Evolutionary conservation across 2,329 filamentous ascomycete genomes (phyloP), one percentile per base, ranked within the genome.

Genomic region (Lachnellula arida): DNA sequence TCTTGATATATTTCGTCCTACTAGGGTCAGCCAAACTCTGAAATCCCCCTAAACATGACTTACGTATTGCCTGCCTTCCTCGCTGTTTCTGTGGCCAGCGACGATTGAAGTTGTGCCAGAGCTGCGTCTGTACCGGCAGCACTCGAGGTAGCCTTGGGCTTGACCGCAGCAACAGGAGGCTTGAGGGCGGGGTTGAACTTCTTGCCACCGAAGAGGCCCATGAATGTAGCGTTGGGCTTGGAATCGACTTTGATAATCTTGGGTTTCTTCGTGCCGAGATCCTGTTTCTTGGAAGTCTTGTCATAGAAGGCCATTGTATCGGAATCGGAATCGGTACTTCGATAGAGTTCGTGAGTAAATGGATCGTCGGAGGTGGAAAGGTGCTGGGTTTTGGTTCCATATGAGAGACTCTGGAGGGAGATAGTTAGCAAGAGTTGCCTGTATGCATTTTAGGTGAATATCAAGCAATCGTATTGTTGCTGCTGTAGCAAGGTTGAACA

Each of bases 281-380:
- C 15, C 72, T 32, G 46, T 25, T 39, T 49, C n/a, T 51, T 54
- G 43, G 43, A 58, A 22, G 53, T n/a, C 58, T 60, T 62, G 11
- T 56, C 25, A 37, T 42, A 22, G 11, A 52, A 43, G 72, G 65
- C 81, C 77, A 23, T 84, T 70, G 76, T 78, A 65, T 78, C 78
- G 22, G 78, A 75, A n/a, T 77, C 71, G 23, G 84, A 68, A 62
- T 75, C 75, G 58, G 76, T 74, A 28, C 78, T 78, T 60, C 72
- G 74, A 68, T 79, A 86, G 25, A 86, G 71, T 54, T 86, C 82
- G 71, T 79, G 79, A 32, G 78, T 72, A 52, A 76, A 74, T 15
- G 76, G 73, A 52, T 79, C 75, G 50, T 73, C 60, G 15, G 73
- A 74, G 52, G 70, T 73, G 52, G 73, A 68, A 57, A 84, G 75